Conservation (phyloP, 176 grass and related monocot genomes). For the Dactylis glomerata region DNA sequence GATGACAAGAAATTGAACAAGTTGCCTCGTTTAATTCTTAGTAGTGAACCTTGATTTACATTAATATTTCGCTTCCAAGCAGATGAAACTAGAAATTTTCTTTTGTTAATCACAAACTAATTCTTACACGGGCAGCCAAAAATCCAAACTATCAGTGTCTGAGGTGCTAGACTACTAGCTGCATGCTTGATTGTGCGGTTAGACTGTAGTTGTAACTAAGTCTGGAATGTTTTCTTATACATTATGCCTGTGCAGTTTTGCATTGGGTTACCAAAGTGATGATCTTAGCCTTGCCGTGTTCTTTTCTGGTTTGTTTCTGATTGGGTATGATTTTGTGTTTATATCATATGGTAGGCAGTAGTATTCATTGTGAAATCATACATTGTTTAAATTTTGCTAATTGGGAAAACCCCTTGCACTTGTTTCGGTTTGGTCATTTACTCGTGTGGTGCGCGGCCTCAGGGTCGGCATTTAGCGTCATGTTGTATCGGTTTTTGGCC, state of each 20-base stretch:
- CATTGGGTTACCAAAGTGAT: not conserved
- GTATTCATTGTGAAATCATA: not conserved
- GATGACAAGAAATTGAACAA: not conserved
- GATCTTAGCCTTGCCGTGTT: not conserved
- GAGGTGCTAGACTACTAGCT: constrained; percentile 7
- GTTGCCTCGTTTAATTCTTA: not conserved
- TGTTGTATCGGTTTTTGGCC: too few relatives aligned
- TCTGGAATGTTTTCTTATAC: not conserved
- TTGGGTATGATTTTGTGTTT: too few relatives aligned
- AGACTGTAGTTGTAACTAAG: not conserved
- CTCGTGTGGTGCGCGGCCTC: too few relatives aligned
- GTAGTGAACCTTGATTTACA: not conserved
- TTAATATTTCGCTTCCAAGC: not conserved
- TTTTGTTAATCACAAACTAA: not conserved
- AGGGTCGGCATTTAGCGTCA: too few relatives aligned
- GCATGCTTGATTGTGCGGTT: constrained; percentile 12
- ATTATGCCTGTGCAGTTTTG: not conserved
- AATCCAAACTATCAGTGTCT: not conserved
- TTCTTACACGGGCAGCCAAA: not conserved
- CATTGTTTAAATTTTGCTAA: not conserved
- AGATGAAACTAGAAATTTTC: not conserved
- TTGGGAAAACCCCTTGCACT: not conserved
- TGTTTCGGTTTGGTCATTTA: too few relatives aligned
- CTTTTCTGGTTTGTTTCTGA: not conserved
- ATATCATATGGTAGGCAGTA: not conserved